phyloP scores from a whole-genome alignment of 2,329 filamentous ascomycete species.

The Hortaea werneckii region DNA sequence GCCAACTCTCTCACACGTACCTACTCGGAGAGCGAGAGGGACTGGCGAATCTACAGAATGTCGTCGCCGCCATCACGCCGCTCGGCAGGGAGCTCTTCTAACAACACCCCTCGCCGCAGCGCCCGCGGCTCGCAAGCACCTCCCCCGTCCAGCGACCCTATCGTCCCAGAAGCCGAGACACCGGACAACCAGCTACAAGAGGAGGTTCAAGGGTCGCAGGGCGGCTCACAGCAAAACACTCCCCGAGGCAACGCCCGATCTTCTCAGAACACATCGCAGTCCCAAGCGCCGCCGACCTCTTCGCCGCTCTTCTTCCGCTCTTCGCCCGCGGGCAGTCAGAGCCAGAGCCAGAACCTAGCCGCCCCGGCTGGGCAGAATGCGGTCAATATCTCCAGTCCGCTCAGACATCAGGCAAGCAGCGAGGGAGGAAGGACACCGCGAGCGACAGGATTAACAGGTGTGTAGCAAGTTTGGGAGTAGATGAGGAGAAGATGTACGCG shows the following conservation, averaged over 20 bases:
- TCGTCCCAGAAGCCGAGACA: conserved; percentile 15
- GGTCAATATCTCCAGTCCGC: conserved; percentile 40
- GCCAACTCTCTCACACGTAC: too few species aligned
- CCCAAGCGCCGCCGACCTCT: conserved; percentile 40
- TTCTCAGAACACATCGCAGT: conserved; percentile 34
- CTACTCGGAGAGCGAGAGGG: too few species aligned
- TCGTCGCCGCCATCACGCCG: conserved; percentile 52
- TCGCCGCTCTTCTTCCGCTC: conserved; percentile 73
- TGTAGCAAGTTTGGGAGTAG: background rate
- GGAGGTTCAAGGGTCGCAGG: conserved; percentile 29
- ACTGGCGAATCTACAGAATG: conserved; percentile 31
- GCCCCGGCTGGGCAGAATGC: conserved; percentile 26
- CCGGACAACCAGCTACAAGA: conserved; percentile 34
- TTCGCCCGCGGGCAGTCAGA: conserved; percentile 42
- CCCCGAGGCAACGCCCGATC: conserved; percentile 32
- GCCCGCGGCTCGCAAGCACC: conserved; percentile 46
- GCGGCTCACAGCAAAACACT: conserved; percentile 31
- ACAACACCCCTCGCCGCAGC: conserved; percentile 34
- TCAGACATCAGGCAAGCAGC: conserved; percentile 32
- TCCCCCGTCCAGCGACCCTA: conserved; percentile 31
- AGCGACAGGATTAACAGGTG: conserved; percentile 39
- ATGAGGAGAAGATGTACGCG: background rate
- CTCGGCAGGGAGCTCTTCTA: conserved; percentile 43
- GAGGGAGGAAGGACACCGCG: conserved; percentile 62
- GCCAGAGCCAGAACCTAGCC: conserved; percentile 22